Conservation (phyloP, 352 stramenopile genomes). For the Plasmopara muralis region DNA sequence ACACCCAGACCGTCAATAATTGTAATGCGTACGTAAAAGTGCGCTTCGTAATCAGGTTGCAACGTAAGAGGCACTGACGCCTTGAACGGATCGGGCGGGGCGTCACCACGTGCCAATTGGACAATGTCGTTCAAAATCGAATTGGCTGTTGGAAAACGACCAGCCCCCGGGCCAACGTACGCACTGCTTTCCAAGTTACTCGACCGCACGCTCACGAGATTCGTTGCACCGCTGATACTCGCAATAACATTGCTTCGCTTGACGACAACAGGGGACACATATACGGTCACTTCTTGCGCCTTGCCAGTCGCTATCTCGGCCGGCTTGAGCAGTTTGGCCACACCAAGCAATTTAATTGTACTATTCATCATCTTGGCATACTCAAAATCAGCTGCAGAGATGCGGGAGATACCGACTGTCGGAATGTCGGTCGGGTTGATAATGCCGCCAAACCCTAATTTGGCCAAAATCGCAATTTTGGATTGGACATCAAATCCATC, state of each 20-base stretch:
- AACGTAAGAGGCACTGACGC: conserved; percentile 45
- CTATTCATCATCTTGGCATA: conserved; percentile 94
- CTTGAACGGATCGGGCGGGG: conserved; percentile 84
- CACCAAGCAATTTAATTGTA: conserved; percentile 95
- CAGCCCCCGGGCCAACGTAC: conserved; percentile 90
- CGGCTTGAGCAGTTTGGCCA: conserved; percentile 71
- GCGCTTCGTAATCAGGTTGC: conserved; percentile 87
- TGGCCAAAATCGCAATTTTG: conserved; percentile 94
- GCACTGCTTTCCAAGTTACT: conserved; percentile 87
- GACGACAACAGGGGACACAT: conserved; percentile 92
- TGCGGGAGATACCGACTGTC: conserved; percentile 89
- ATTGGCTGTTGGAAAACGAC: conserved; percentile 94
- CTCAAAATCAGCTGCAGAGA: conserved; percentile 91
- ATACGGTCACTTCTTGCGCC: conserved; percentile 84
- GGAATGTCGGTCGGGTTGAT: conserved; percentile 86
- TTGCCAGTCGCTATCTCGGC: conserved; percentile 64
- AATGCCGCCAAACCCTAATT: conserved; percentile 90
- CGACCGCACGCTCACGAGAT: conserved; percentile 88
- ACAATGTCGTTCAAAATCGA: conserved; percentile 94
- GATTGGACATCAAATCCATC: conserved; percentile 94
- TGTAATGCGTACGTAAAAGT: conserved; percentile 94
- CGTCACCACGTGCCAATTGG: conserved; percentile 84
- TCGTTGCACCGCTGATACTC: conserved; percentile 81
- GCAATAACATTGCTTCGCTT: conserved; percentile 87
- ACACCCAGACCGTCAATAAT: conserved; percentile 92